A percentile compares a stretch with the other conserved stretches of the same genome.
These are phyloP conservation scores for Aspergillus hortae DNA, from an alignment of 2,329 filamentous ascomycete species.

Conservation along the genomic window DNA sequence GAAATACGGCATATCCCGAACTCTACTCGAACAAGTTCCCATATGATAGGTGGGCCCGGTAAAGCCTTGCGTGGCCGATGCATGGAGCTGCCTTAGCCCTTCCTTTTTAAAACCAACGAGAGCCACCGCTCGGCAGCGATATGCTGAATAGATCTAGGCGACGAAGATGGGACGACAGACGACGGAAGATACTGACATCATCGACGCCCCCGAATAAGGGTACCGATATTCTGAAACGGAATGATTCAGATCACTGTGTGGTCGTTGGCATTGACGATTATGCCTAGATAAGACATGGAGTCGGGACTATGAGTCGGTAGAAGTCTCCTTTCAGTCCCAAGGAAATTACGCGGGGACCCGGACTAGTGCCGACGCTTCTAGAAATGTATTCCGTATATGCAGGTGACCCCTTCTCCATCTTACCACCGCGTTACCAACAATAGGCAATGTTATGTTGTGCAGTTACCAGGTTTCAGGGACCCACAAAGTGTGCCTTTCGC, in stretches of 20 bases:
- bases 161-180: too few relatives aligned
- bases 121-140: neutral
- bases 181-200: neutral
- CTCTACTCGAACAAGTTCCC: neutral
- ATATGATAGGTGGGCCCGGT: neutral
- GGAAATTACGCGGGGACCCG: neutral
- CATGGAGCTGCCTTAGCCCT: slow-evolving; percentile 6
- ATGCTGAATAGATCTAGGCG: neutral
- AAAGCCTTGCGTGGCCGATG: neutral
- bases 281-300: too few relatives aligned
- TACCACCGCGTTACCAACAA: neutral
- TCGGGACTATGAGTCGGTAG: too few relatives aligned
- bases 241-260: neutral
- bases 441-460: neutral
- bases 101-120: neutral
- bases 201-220: neutral
- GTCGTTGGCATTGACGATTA: neutral
- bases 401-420: neutral
- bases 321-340: too few relatives aligned
- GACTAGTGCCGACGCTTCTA: neutral
- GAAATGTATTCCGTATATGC: neutral
- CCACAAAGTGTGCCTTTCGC: neutral
- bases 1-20: neutral
- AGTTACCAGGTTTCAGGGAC: neutral
- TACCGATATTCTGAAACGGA: neutral